A percentile compares a stretch with the other conserved stretches of the same genome.
Conservation (phyloP, 176 grass and related monocot species). For the Avena eriantha region DNA sequence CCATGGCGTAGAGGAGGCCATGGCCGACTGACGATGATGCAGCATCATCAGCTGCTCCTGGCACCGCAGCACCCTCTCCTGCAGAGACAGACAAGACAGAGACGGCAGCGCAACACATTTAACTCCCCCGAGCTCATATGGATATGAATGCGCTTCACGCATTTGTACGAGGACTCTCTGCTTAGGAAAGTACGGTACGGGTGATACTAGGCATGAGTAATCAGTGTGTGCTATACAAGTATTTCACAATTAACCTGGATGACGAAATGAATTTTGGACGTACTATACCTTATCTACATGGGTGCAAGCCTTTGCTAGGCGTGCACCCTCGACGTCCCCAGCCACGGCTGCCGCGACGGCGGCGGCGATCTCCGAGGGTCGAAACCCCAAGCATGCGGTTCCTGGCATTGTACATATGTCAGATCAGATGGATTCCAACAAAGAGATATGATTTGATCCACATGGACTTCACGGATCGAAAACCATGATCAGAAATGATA, state of each 20-base stretch:
- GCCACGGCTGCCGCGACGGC: slow-evolving; percentile 48
- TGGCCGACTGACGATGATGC: slow-evolving; percentile 18
- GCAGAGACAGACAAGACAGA: slow-evolving; percentile 29
- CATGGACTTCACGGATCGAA: neutral
- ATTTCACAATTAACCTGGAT: neutral
- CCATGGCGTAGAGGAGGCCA: slow-evolving; percentile 37
- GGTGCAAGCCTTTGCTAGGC: slow-evolving; percentile 54
- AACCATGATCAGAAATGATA: neutral
- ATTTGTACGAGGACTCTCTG: slow-evolving; percentile 27
- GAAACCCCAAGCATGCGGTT: slow-evolving; percentile 62
- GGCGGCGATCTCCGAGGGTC: slow-evolving; percentile 76
- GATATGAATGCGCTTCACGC: slow-evolving; percentile 49
- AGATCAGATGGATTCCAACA: neutral
- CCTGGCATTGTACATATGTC: slow-evolving; percentile 40
- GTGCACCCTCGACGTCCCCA: slow-evolving; percentile 42
- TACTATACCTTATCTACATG: slow-evolving; percentile 64
- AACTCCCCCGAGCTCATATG: slow-evolving; percentile 5
- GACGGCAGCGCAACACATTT: slow-evolving; percentile 27
- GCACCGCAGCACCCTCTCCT: slow-evolving; percentile 69
- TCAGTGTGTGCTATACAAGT: slow-evolving; percentile 21
- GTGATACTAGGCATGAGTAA: neutral
- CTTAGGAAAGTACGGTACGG: slow-evolving; percentile 26
- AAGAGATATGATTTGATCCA: neutral
- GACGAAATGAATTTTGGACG: slow-evolving; percentile 5
- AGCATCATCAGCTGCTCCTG: slow-evolving; percentile 49